Conservation (phyloP, 768 basidiomycete species). For the Hericium erinaceus region DNA sequence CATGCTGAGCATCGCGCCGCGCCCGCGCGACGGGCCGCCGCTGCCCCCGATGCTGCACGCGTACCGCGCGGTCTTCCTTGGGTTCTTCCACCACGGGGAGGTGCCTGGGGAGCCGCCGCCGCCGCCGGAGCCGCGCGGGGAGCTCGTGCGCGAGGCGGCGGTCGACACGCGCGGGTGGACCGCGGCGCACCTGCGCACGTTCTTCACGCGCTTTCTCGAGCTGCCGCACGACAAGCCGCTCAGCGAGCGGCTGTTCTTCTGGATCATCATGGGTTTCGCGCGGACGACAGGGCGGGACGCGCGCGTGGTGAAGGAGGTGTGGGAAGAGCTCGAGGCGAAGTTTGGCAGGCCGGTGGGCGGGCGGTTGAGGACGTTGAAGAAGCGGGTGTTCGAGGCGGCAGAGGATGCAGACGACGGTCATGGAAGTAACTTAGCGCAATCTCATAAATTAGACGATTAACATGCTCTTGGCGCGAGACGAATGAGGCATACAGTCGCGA, state of each 20-base stretch:
- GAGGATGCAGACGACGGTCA: not conserved
- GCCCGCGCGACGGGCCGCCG: slow-evolving; percentile 12
- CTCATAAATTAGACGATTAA: not conserved
- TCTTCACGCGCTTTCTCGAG: slow-evolving; percentile 58
- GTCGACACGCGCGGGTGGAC: slow-evolving; percentile 36
- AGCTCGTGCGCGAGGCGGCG: not conserved
- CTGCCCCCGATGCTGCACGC: slow-evolving; percentile 26
- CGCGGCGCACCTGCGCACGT: slow-evolving; percentile 39
- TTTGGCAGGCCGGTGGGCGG: slow-evolving; percentile 41
- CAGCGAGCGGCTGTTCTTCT: slow-evolving; percentile 43
- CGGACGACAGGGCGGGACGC: slow-evolving; percentile 47
- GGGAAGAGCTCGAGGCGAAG: slow-evolving; percentile 44
- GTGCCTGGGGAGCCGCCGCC: no score
- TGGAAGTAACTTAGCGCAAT: not conserved
- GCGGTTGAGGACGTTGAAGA: slow-evolving; percentile 34
- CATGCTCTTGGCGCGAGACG: not conserved
- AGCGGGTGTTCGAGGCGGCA: slow-evolving; percentile 24
- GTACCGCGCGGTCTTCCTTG: slow-evolving; percentile 69
- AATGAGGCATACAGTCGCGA: not conserved
- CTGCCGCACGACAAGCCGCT: slow-evolving; percentile 37
- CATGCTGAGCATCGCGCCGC: slow-evolving; percentile 41
- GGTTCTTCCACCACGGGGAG: slow-evolving; percentile 54
- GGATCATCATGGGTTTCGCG: slow-evolving; percentile 59
- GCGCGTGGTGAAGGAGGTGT: slow-evolving; percentile 43
- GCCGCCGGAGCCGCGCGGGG: slow-evolving; percentile 7